Percentiles rank a stretch among this genome's conserved stretches.
These are phyloP conservation scores for Daldinia concentrica DNA, from an alignment of 495 filamentous ascomycete species.

Conservation along the genomic window DNA sequence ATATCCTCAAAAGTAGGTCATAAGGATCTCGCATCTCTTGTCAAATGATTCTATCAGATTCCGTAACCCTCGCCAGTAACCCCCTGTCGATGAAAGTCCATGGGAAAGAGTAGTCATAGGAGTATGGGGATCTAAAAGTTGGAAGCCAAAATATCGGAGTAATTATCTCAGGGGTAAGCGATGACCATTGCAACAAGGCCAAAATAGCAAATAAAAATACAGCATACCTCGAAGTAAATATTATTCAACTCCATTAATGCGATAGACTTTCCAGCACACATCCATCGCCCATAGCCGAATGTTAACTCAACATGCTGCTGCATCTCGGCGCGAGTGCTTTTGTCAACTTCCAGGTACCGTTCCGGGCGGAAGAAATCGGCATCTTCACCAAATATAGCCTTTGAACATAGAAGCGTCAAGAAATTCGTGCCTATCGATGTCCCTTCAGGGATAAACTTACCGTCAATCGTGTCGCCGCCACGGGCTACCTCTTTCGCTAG, in stretches of 20 bases:
- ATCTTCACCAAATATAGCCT: no score
- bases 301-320: no score
- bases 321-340: no score
- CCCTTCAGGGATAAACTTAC: no score
- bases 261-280: slow-evolving; percentile 57
- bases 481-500: no score
- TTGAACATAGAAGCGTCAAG: no score
- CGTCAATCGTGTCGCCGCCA: no score
- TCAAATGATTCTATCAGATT: background rate
- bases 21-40: background rate
- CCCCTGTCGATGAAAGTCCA: slow-evolving; percentile 3
- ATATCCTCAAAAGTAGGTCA: background rate
- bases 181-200: background rate
- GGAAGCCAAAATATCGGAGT: slow-evolving; percentile 54
- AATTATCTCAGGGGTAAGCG: slow-evolving; percentile 8
- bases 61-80: slow-evolving; percentile 7
- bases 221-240: slow-evolving; percentile 61
- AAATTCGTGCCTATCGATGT: no score
- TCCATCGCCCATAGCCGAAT: slow-evolving; percentile 57
- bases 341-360: no score
- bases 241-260: slow-evolving; percentile 65
- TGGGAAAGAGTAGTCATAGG: slow-evolving; percentile 39
- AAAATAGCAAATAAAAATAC: background rate
- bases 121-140: slow-evolving; percentile 57
- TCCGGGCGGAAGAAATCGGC: no score